Base-by-base conservation (phyloP, 345 rosid species). In the Linum tenue region DNA sequence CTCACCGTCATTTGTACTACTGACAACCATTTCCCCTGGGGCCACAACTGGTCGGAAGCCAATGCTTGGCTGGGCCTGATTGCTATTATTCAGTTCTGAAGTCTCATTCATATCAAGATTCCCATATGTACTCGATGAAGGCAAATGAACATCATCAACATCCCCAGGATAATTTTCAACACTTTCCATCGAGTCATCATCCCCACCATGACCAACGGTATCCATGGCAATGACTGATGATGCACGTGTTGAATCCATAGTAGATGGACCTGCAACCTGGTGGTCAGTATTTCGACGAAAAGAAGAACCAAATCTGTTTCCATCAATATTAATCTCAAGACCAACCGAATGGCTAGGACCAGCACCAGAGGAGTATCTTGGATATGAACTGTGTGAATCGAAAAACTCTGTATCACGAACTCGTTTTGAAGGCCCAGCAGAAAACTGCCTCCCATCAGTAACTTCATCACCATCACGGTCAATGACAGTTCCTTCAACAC, bases 221-320 rank as follows among this genome's bases (percentile, higher is more conserved):
- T 95, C 96, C 99, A 95, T 95, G 57, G 99, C 99, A 87, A 95
- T 91, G 63, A 95, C 96, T 70, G 99, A 95, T 48, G 99, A 95
- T 64, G 82, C 99, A 69, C 84, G 92, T 3, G 92, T 77, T 41
- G 99, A 94, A 78, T 82, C 99, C 81, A 90, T 84, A 65, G 88
- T 72, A 9, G 91, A 86, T 59, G 90, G 80, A 56, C 70, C 73
- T 56, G 77, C 92, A 39, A 73, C 39, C 68, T 64, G 39, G 67
- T 75, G 87, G 67, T 86, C 88, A 64, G 81, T 88, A 77, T 84
- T 89, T 80, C 80, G 95, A 65, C 77, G 81, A 77, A 84, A 78
- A 7, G 31, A 22, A 22, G 84, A 76, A 71, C 83, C 71, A 69
- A 66, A 72, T 81, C 82, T 90, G 74, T 78, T 81, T 35, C 85